Base-by-base conservation (phyloP, 2,329 filamentous ascomycete genomes). In the Helminthosporium solani region DNA sequence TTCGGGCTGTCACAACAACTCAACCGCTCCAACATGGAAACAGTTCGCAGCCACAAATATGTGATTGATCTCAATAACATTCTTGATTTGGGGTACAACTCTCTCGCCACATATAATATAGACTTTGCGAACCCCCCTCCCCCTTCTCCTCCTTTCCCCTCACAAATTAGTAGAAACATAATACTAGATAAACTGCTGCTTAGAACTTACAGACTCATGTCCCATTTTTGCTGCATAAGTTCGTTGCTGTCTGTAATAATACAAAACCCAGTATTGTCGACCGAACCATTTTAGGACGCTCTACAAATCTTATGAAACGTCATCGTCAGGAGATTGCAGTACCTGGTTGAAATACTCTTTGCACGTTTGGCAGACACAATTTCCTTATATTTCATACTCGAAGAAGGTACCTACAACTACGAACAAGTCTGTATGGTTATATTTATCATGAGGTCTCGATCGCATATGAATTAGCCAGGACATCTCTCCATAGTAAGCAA, bases 261-360 rank as follows among this genome's bases (percentile, higher is more conserved):
- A 60, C 18, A 21, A 43, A 18, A 55, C 51, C 33, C 60, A 60
- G 40, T 66, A 61, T 35, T 63, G 53, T 18, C 59, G 54, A 34
- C 54, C 38, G 15, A 66, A 35, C 18, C 53, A 60, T 14, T 53
- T 45, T 2, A 47, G 35, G 7, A 52, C 48, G 34, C 58, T 55
- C 14, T 57, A 42, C 8, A 53, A 45, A 36, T 65, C 63, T 11
- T 57, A 43, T 2, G 39, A 33, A 40, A 41, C 15, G 40, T 20
- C 14, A 3, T 27, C 19, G 25, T n/a, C 35, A 36, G 35, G 4
- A 14, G 18, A 34, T 2, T 46, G 40, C 16, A 49, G 16, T 9
- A 45, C 18, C 15, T 52, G 18, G 12, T 51, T 37, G 14, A 47
- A 39, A 37, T 58, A 63, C 3, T 57, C 43, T 2, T 50, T 38